A percentile compares a stretch with the other conserved stretches of the same genome.
Evolutionary conservation across 2,329 filamentous ascomycete genomes (phyloP).

Genomic region (Cordyceps cicadae): DNA sequence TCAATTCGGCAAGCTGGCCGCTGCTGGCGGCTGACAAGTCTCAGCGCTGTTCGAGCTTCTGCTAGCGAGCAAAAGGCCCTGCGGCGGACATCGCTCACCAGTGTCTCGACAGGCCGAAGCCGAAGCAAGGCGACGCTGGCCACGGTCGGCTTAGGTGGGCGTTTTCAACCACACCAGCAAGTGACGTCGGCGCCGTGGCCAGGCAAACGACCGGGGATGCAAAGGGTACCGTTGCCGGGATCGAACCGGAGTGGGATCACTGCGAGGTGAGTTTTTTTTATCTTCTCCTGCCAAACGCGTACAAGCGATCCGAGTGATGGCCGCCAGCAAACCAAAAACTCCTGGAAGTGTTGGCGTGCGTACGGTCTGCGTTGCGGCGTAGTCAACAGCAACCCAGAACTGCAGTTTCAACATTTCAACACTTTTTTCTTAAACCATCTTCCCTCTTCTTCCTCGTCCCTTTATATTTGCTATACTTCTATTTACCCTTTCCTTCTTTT

Average conservation of each 20-base stretch:
- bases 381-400: too few relatives aligned
- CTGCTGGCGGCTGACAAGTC: not conserved
- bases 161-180: not conserved
- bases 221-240: conserved; percentile 8
- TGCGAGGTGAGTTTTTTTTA: not conserved
- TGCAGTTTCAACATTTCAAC: too few relatives aligned
- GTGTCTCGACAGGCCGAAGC: not conserved
- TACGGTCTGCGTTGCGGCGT: too few relatives aligned
- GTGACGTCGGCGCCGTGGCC: not conserved
- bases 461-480: too few relatives aligned
- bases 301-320: too few relatives aligned
- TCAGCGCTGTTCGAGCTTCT: not conserved
- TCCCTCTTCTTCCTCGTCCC: too few relatives aligned
- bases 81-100: not conserved
- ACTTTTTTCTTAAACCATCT: not conserved
- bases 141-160: not conserved
- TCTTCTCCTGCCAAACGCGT: not conserved
- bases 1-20: conserved; percentile 2
- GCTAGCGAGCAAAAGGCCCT: not conserved
- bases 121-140: conserved; percentile 11
- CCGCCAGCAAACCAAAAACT: too few relatives aligned
- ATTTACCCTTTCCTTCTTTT: not conserved
- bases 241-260: not conserved
- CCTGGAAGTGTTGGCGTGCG: too few relatives aligned
- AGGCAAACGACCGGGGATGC: not conserved